Evolutionary conservation across 2,329 filamentous ascomycete genomes (phyloP), one percentile per base, ranked within the genome.

Genomic region (Gyromitra esculenta): DNA sequence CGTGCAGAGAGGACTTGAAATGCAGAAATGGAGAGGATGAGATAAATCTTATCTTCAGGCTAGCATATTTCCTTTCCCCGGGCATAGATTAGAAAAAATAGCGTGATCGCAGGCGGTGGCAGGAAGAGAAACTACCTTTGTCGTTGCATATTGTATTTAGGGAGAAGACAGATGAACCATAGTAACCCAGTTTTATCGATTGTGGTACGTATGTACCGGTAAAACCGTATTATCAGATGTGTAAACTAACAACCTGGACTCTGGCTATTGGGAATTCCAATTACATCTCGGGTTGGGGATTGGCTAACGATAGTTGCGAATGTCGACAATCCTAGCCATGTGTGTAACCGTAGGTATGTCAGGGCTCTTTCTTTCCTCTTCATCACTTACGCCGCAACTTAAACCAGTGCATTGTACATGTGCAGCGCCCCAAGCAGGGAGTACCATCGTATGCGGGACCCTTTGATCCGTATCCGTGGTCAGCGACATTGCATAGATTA

Each of bases 381-480:
- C n/a, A 31, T 37, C 54, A 25, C 25, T 43, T 62, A 45, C 56
- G 67, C 45, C 56, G 43, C 67, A 60, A 52, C 35, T 67, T 73
- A 59, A 65, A 39, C 52, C 4, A 66, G 35, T 35, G 52, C 35
- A 67, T 60, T 41, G 45, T 59, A 25, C 41, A 63, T 31, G 25
- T 31, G 25, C 25, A 31, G 25, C 25, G 25, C 11, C 18, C 25
- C 18, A 45, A 63, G 18, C 18, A 63, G 18, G 39, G 5, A 25
- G 50, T 54, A 11, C 13, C 18, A 45, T 62, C 31, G 62, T 62
- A n/a, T 70, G 25, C 31, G 48, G 6, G n/a, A 31, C 21, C 7
- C 15, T 48, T 35, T 18, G 50, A 57, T 72, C 71, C 71, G 35
- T 64, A 48, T 9, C 64, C 72, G 21, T 64, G 64, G 72, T 70